Conservation (phyloP, 1,284 basidiomycete genomes). For the Apiotrichum siamense region DNA sequence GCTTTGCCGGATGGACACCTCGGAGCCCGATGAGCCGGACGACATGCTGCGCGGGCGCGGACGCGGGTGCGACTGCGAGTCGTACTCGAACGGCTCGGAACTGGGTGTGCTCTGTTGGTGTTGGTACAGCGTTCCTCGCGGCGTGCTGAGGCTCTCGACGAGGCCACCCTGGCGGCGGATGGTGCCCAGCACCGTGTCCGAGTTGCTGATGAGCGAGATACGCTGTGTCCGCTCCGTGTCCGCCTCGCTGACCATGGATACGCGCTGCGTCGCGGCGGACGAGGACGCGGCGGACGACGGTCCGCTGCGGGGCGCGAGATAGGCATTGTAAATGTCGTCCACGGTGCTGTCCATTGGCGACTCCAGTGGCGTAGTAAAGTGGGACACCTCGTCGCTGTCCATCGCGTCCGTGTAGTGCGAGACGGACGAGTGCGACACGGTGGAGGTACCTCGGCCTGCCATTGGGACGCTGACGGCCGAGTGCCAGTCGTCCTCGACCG, state of each 20-base stretch:
- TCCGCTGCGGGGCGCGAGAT: neutral
- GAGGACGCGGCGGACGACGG: neutral
- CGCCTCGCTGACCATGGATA: neutral
- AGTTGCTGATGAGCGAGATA: no score
- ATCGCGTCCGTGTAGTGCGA: slow-evolving; percentile 13
- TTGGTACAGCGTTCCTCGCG: neutral
- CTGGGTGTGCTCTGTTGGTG: neutral
- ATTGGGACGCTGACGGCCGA: no score
- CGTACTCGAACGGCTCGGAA: neutral
- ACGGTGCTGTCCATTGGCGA: neutral
- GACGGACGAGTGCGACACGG: slow-evolving; percentile 8
- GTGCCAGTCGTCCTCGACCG: no score
- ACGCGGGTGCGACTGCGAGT: neutral
- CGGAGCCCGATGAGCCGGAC: slow-evolving; percentile 9
- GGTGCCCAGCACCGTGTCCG: no score
- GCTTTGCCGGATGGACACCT: slow-evolving; percentile 11
- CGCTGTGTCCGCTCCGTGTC: no score
- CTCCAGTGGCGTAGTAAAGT: neutral
- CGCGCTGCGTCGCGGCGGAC: no score
- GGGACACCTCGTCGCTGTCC: neutral
- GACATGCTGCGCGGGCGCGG: neutral
- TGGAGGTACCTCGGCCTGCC: no score
- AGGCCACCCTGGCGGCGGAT: no score
- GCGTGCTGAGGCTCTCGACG: neutral
- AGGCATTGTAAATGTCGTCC: neutral